Evolutionary conservation across 371 early-diverging fungal genomes (phyloP), one percentile per base, ranked within the genome.

Genomic region (Rhizopus arrhizus): DNA sequence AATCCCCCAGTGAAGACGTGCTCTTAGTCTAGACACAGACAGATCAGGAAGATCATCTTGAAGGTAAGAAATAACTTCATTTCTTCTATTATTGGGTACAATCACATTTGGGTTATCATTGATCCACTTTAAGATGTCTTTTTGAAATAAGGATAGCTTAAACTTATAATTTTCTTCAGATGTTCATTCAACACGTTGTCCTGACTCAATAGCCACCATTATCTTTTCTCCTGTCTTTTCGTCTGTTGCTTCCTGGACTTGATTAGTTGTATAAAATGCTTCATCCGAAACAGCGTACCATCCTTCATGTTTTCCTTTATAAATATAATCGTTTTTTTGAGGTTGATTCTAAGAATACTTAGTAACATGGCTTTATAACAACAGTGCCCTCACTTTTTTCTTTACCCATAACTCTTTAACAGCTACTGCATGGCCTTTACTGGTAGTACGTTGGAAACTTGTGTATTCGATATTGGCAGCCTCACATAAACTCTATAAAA

Each of bases 271-370:
- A 64, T 94, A 94, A 66, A 95, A 98, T 0, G 95, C 91, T 75
- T 98, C 98, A 65, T 98, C 98, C 3, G 96, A 94, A 1, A 96
- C 86, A 4, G 93, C 90, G 75, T 98, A 98, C 96, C 96, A 98
- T 13, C 98, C 98, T 52, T 90, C 86, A 61, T 97, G 95, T n/a
- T 74, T 73, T 16, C 95, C 96, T 71, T 93, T 94, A 75, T 96
- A 96, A 22, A 98, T 89, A 61, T 86, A 86, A 4, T 94, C 95
- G n/a, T 73, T 78, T 5, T 83, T 74, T 33, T 80, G 75, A 13
- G 96, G 74, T 53, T 57, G 52, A 38, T 80, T 71, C 96, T 90
- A 47, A 22, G 22, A 0, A 22, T 22, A 22, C 22, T 22, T 22
- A 22, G 22, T 22, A 22, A 22, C 22, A 22, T 22, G 22, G 22